phyloP scores from a whole-genome alignment of 148 eudicot species.

The Euryodendron excelsum region DNA sequence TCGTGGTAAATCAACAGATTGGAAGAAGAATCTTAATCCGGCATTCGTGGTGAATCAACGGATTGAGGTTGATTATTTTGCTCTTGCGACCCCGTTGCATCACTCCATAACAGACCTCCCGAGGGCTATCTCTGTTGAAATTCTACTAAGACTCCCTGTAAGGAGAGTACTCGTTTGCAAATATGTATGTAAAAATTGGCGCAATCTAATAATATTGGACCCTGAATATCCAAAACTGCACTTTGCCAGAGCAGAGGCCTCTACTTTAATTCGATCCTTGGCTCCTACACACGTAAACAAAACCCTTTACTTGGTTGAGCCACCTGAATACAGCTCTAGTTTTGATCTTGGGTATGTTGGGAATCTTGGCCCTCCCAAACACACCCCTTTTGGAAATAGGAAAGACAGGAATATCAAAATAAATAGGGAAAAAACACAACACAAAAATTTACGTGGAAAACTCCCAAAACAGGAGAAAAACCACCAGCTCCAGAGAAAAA shows the following conservation, averaged over 20 bases:
- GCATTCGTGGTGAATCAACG: no score
- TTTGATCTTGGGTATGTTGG: background rate
- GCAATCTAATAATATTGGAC: background rate
- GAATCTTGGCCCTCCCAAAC: no score
- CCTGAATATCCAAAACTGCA: constrained; percentile 11
- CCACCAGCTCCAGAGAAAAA: no score
- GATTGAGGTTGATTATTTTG: no score
- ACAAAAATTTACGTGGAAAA: no score
- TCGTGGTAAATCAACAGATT: no score
- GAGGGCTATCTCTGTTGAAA: background rate
- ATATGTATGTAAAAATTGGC: constrained; percentile 12
- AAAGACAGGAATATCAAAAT: no score
- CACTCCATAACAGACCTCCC: constrained; percentile 3
- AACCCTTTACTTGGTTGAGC: constrained; percentile 16
- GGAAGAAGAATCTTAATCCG: no score
- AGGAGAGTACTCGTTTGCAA: background rate
- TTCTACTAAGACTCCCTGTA: background rate
- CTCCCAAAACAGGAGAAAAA: no score
- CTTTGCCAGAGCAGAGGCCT: background rate
- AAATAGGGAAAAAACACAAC: no score
- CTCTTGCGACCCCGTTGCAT: no score
- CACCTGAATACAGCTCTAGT: background rate
- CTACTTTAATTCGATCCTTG: background rate
- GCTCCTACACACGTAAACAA: constrained; percentile 4
- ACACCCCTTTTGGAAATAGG: no score